A percentile compares a stretch with the other conserved stretches of the same genome.
Evolutionary conservation across 495 filamentous ascomycete genomes (phyloP).

Genomic region (Letharia lupina): DNA sequence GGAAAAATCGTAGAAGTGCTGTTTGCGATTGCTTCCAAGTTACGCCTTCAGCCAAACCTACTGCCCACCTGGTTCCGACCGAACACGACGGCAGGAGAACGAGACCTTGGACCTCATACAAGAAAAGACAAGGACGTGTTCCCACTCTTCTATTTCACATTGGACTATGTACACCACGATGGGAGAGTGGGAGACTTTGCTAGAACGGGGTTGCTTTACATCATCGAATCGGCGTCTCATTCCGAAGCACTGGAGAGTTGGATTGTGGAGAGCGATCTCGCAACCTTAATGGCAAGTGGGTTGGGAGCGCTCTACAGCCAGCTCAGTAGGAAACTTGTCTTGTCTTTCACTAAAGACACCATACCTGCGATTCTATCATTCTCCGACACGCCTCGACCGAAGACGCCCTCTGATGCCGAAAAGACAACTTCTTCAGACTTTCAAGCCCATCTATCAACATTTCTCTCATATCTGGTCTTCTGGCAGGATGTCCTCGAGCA

Average conservation of each 20-base stretch:
- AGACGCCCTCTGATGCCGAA: conserved; percentile 56
- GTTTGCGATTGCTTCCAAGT: conserved; percentile 92
- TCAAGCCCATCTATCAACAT: conserved; percentile 76
- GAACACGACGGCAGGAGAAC: conserved; percentile 21
- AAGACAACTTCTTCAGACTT: conserved; percentile 61
- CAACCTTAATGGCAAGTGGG: conserved; percentile 93
- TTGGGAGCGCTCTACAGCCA: conserved; percentile 94
- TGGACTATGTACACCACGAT: conserved; percentile 93
- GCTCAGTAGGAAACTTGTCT: conserved; percentile 60
- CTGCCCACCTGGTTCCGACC: conserved; percentile 77
- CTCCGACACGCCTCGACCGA: conserved; percentile 67
- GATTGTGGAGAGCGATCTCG: conserved; percentile 94
- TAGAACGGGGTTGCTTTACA: conserved; percentile 87
- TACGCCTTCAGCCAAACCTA: conserved; percentile 76
- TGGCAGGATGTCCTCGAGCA: conserved; percentile 98
- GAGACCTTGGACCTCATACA: conserved; percentile 9
- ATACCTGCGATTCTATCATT: conserved; percentile 75
- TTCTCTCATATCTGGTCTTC: conserved; percentile 88
- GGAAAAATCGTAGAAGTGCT: conserved; percentile 79
- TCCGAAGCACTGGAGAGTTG: conserved; percentile 80
- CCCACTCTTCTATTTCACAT: conserved; percentile 85
- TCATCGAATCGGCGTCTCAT: conserved; percentile 85
- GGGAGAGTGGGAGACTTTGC: conserved; percentile 93
- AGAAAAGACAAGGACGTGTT: conserved; percentile 77
- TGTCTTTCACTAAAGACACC: conserved; percentile 45